These are phyloP conservation scores for Myxozyma mucilagina DNA, from an alignment of 805 yeast species.

Conservation along the genomic window DNA sequence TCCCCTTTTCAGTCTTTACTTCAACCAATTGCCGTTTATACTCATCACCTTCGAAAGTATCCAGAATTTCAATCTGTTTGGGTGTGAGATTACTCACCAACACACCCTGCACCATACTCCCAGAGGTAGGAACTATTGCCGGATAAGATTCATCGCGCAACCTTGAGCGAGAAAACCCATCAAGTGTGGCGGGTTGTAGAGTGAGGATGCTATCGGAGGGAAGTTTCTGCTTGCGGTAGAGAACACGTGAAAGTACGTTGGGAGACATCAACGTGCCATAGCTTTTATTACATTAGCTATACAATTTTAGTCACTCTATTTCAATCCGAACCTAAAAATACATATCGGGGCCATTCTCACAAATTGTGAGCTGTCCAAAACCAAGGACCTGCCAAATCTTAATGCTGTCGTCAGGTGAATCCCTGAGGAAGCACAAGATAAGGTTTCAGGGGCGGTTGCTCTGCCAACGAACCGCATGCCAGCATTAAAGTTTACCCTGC, in stretches of 20 bases:
- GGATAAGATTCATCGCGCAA: slow-evolving; percentile 33
- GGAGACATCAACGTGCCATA: slow-evolving; percentile 36
- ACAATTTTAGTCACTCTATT: neutral
- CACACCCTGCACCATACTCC: slow-evolving; percentile 22
- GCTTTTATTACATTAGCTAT: slow-evolving; percentile 6
- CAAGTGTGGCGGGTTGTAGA: slow-evolving; percentile 16
- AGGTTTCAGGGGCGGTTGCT: slow-evolving; percentile 9
- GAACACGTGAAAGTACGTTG: slow-evolving; percentile 33
- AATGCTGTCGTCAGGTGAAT: neutral
- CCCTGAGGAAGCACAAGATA: neutral
- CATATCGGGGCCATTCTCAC: slow-evolving; percentile 6
- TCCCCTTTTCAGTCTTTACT: slow-evolving; percentile 4
- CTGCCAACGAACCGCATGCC: neutral
- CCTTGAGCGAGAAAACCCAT: slow-evolving; percentile 15
- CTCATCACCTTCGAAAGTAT: slow-evolving; percentile 35
- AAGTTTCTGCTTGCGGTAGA: slow-evolving; percentile 19
- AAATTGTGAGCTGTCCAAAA: neutral
- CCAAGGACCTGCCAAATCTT: neutral
- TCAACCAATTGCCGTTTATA: slow-evolving; percentile 26
- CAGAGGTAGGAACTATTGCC: slow-evolving; percentile 10
- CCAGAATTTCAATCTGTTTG: slow-evolving; percentile 25
- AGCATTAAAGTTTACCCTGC: neutral
- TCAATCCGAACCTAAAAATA: slow-evolving; percentile 15
- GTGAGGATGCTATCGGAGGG: slow-evolving; percentile 11
- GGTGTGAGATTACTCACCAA: slow-evolving; percentile 25